Percentiles rank a stretch among this genome's conserved stretches.
These are phyloP conservation scores for Isabelozyma heimii DNA, from an alignment of 805 yeast species.

Conservation along the genomic window DNA sequence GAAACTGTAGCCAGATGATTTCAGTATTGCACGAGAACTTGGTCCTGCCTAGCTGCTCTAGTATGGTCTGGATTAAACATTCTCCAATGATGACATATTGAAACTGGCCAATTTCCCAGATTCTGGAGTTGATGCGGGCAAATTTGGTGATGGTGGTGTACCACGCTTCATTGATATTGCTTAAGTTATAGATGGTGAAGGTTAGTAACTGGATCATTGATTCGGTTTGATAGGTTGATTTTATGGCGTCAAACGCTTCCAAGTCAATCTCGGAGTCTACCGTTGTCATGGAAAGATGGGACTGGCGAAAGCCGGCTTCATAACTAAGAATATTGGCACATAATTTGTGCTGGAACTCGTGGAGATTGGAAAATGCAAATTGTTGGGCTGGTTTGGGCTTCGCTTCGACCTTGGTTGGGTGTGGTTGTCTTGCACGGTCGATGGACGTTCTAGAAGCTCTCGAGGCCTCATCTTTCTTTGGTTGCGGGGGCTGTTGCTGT, in stretches of 20 bases:
- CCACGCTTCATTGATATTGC: slow-evolving; percentile 1
- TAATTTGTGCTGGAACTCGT: slow-evolving; percentile 6
- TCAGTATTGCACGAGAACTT: slow-evolving; percentile 7
- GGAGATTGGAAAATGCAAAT: background rate
- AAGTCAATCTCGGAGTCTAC: background rate
- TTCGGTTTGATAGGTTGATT: slow-evolving; percentile 12
- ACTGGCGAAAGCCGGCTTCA: background rate
- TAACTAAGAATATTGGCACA: slow-evolving; percentile 8
- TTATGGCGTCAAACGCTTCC: slow-evolving; percentile 5
- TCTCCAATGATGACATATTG: slow-evolving; percentile 18
- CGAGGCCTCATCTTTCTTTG: background rate
- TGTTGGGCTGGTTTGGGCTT: background rate
- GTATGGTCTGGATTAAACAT: slow-evolving; percentile 7
- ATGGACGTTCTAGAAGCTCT: background rate
- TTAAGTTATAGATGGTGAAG: slow-evolving; percentile 11
- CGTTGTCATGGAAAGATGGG: background rate
- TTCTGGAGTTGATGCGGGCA: slow-evolving; percentile 13
- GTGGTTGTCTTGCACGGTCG: background rate
- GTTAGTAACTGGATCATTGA: slow-evolving; percentile 14
- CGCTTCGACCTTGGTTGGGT: background rate
- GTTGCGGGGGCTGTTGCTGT: background rate
- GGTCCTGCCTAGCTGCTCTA: slow-evolving; percentile 5
- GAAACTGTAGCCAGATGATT: slow-evolving; percentile 7
- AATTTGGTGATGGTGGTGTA: slow-evolving; percentile 8
- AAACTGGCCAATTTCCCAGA: slow-evolving; percentile 10